A percentile compares a stretch with the other conserved stretches of the same genome.
phyloP scores from a whole-genome alignment of 352 stramenopile genomes.

The Thalassiosira exigua region DNA sequence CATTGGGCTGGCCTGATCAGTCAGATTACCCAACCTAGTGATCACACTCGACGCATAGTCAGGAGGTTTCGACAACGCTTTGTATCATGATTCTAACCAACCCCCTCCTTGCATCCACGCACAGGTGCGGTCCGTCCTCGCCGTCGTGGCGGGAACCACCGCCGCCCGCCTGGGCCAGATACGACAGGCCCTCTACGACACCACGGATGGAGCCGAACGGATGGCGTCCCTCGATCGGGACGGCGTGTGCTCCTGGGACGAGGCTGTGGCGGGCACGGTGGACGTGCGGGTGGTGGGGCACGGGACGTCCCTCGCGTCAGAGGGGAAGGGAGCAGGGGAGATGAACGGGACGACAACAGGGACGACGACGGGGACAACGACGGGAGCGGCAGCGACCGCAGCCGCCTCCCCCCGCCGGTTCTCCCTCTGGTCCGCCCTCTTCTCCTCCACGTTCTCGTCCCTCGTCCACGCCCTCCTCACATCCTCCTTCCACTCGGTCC shows the following conservation, averaged over 20 bases:
- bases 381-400: neutral
- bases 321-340: neutral
- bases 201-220: constrained; percentile 77
- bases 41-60: no score
- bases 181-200: constrained; percentile 82
- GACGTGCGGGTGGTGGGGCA: constrained; percentile 66
- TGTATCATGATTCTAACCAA: no score
- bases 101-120: no score
- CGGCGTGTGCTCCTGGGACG: constrained; percentile 74
- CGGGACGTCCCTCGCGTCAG: constrained; percentile 12
- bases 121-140: constrained; percentile 78
- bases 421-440: constrained; percentile 80
- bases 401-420: constrained; percentile 42
- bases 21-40: no score
- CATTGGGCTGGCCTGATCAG: no score
- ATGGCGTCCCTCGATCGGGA: constrained; percentile 52
- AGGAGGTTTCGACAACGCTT: no score
- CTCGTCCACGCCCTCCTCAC: constrained; percentile 82
- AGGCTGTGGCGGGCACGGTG: constrained; percentile 70
- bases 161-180: constrained; percentile 79
- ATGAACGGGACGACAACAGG: neutral
- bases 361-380: constrained; percentile 2
- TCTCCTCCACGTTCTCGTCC: constrained; percentile 81
- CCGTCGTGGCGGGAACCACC: constrained; percentile 79
- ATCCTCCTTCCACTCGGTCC: constrained; percentile 80